Percentiles rank a stretch among this genome's conserved stretches.
Evolutionary conservation across 2,329 filamentous ascomycete genomes (phyloP).

Genomic region (Fusarium sp.): DNA sequence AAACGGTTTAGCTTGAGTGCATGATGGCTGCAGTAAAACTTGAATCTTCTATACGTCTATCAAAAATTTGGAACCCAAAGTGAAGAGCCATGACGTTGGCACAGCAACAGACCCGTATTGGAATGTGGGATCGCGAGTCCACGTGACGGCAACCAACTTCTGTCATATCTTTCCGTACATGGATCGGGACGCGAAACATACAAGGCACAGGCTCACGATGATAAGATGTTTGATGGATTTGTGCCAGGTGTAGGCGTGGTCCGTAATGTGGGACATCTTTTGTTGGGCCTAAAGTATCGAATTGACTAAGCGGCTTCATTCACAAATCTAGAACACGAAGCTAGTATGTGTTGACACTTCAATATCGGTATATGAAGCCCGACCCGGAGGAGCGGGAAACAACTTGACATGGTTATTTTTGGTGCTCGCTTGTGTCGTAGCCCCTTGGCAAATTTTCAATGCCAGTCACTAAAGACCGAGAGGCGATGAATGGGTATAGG

Average conservation of each 20-base stretch:
- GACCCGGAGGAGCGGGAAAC: neutral
- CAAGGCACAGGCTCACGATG: neutral
- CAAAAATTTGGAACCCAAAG: neutral
- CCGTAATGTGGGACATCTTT: neutral
- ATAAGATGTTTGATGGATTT: neutral
- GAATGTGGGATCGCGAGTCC: constrained; percentile 10
- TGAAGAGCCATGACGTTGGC: constrained; percentile 9
- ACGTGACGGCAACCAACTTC: constrained; percentile 10
- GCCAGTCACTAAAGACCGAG: neutral
- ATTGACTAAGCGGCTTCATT: neutral
- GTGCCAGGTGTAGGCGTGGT: neutral
- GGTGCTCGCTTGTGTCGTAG: neutral
- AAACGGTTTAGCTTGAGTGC: constrained; percentile 6
- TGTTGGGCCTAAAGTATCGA: neutral
- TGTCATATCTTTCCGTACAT: neutral
- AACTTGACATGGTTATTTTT: constrained; percentile 18
- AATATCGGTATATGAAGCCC: neutral
- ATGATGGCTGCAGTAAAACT: neutral
- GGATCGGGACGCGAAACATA: neutral
- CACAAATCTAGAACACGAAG: constrained; percentile 15
- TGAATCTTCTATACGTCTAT: constrained; percentile 13
- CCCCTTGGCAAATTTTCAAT: neutral
- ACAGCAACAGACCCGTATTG: constrained; percentile 16
- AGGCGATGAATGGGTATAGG: neutral
- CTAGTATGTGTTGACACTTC: neutral